Percentiles rank a stretch among this genome's conserved stretches.
These are phyloP conservation scores for Opeltia flavorubescens DNA, from an alignment of 495 filamentous ascomycete species.

Conservation along the genomic window DNA sequence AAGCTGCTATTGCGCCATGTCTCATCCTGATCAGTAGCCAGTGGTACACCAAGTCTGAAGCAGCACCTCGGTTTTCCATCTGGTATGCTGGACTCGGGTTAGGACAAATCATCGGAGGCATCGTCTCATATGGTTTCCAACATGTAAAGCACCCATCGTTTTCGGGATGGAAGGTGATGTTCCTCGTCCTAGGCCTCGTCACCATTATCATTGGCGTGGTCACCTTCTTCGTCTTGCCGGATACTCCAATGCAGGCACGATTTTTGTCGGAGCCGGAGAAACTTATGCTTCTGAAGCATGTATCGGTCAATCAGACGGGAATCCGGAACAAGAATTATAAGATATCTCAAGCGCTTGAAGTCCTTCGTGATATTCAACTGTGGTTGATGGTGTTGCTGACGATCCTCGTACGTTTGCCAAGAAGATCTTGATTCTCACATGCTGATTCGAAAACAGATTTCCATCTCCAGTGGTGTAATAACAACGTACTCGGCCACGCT, in stretches of 20 bases:
- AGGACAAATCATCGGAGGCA: constrained; percentile 47
- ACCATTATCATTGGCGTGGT: constrained; percentile 38
- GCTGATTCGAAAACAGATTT: constrained; percentile 19
- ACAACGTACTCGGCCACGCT: constrained; percentile 48
- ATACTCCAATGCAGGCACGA: constrained; percentile 33
- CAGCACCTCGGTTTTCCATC: constrained; percentile 44
- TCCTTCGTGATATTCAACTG: constrained; percentile 28
- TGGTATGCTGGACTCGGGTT: constrained; percentile 54
- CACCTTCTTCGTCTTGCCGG: constrained; percentile 38
- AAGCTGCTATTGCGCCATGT: constrained; percentile 47
- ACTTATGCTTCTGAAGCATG: constrained; percentile 17
- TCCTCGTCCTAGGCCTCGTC: constrained; percentile 42
- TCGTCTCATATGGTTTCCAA: constrained; percentile 49
- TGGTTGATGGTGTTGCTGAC: constrained; percentile 22
- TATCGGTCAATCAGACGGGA: constrained; percentile 39
- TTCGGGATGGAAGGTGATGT: constrained; percentile 49
- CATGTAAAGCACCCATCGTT: constrained; percentile 31
- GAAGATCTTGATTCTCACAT: not conserved
- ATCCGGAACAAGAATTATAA: constrained; percentile 40
- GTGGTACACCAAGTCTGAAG: constrained; percentile 53
- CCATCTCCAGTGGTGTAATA: constrained; percentile 45
- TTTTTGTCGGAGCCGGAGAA: constrained; percentile 41
- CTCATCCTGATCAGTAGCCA: constrained; percentile 34
- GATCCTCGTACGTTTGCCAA: constrained; percentile 2
- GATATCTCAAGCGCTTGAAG: constrained; percentile 29